Base-by-base conservation (phyloP, 805 yeast species). In the Sugiyamaella boreocaroliniensis region DNA sequence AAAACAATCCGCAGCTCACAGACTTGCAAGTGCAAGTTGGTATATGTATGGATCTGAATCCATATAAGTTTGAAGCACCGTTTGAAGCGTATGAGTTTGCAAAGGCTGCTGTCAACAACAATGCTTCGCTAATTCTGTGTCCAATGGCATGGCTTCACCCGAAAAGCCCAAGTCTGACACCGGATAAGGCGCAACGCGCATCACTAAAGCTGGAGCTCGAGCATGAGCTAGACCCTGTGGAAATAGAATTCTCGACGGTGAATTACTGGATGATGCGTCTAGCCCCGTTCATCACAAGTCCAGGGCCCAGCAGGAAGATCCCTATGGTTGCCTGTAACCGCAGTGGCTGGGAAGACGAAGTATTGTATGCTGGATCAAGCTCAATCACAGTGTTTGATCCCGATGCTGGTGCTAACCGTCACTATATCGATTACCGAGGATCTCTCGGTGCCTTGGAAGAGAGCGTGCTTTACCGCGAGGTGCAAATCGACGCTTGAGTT, bases 31-130 rank as follows among this genome's bases (percentile, higher is more conserved):
- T 85, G 1, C 76, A 82, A 34, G 73, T 90, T 51, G 98, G 97
- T 0, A 89, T 90, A 5, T 90, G 98, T 65, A 90, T 90, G 97
- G 98, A 90, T 69, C 67, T 90, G 56, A 89, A 87, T 65, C 96
- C 97, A 0, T 85, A 86, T 66, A 76, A 86, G 64, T 90, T 90
- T 66, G 73, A 78, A 57, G 89, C 96, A 1, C 89, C 95, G 0
- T 89, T 88, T 68, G 72, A 76, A 40, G 75, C 72, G 22, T 88
- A 78, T 64, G 97, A 90, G 66, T 87, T 86, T 67, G 76, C 90
- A 0, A 65, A 68, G 29, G 73, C 74, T 49, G 81, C 86, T 54
- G 63, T 71, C 18, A 60, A 67, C 0, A 74, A 80, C 44, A 61
- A 71, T 10, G 78, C 80, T 0, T 74, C 78, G 34, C 68, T 90